Evolutionary conservation across 169 alveolate species (phyloP).

Genomic region (Theileria sp.): DNA sequence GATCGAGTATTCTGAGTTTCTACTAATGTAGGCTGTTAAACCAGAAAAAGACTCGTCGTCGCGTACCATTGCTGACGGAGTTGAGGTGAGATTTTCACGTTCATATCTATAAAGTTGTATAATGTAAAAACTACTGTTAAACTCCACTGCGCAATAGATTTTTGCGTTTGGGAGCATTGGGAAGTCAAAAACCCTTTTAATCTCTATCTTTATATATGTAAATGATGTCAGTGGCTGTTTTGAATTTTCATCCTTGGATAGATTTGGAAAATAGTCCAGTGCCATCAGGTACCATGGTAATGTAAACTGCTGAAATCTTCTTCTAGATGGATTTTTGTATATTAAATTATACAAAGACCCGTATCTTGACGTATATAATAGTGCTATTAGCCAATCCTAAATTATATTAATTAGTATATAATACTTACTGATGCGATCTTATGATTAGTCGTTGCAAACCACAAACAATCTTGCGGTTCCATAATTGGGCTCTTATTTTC

Average conservation of each 20-base stretch:
- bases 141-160: constrained; percentile 55
- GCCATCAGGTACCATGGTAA: constrained; percentile 52
- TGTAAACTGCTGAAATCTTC: constrained; percentile 28
- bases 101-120: constrained; percentile 18
- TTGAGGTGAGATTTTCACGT: constrained; percentile 9
- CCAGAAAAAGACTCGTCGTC: background rate
- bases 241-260: constrained; percentile 28
- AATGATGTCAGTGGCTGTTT: constrained; percentile 38
- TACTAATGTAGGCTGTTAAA: background rate
- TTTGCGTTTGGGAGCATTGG: constrained; percentile 40
- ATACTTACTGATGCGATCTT: constrained; percentile 58
- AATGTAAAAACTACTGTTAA: constrained; percentile 59
- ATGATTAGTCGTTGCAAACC: constrained; percentile 63
- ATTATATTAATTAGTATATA: background rate
- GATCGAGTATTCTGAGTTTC: background rate
- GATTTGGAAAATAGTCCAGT: constrained; percentile 47
- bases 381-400: constrained; percentile 60
- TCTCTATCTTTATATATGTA: constrained; percentile 50
- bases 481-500: background rate
- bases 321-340: constrained; percentile 37
- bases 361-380: constrained; percentile 44
- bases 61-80: background rate
- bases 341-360: constrained; percentile 64
- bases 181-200: constrained; percentile 34
- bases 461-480: constrained; percentile 35